Base-by-base conservation (phyloP, 2,329 filamentous ascomycete genomes). In the Diaporthe eres region DNA sequence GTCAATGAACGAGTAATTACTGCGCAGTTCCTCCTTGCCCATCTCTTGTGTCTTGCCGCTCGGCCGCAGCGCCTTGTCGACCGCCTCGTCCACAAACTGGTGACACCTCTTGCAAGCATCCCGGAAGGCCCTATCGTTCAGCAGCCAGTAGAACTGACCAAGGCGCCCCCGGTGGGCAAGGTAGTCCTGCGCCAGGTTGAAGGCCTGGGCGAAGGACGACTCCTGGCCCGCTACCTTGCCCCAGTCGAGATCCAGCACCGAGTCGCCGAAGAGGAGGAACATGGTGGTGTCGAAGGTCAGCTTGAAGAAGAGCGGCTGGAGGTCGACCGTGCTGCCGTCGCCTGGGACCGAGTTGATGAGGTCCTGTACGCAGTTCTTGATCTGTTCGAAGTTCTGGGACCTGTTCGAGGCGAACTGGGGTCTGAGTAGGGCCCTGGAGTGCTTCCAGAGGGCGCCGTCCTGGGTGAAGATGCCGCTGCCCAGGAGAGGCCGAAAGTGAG, bases 381-480 rank as follows among this genome's bases (percentile, higher is more conserved):
- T 72, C 31, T 63, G 57, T n/a, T 72, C 71, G 19, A 72, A 72
- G 37, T 72, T 63, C 7, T 72, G 71, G 31, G 57, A 72, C 34
- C 44, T 44, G 22, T 63, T 72, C 0, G 57, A 28, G 19, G 77
- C 75, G 31, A 84, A 81, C 39, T 83, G 82, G 5, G 81, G 82
- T 1, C 82, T 78, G 22, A 84, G 77, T 1, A 83, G 80, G 13
- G 81, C 79, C 6, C 83, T 79, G 0, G 81, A 83, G 25, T 81
- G 79, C 67, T 81, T 83, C 83, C 82, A 84, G 13, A 78, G 77
- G 37, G 81, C 78, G 9, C 82, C 82, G 19, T 83, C 81, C 25
- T 82, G 80, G 5, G 83, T 82, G 76, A 85, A 84, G 74, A 85
- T 82, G 47, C 83, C 83, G 61, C 82, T 79, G 0, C 83, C 83